Percentiles rank a stretch among this genome's conserved stretches.
phyloP scores from a whole-genome alignment of 352 stramenopile genomes.

The Phytophthora aleatoria region DNA sequence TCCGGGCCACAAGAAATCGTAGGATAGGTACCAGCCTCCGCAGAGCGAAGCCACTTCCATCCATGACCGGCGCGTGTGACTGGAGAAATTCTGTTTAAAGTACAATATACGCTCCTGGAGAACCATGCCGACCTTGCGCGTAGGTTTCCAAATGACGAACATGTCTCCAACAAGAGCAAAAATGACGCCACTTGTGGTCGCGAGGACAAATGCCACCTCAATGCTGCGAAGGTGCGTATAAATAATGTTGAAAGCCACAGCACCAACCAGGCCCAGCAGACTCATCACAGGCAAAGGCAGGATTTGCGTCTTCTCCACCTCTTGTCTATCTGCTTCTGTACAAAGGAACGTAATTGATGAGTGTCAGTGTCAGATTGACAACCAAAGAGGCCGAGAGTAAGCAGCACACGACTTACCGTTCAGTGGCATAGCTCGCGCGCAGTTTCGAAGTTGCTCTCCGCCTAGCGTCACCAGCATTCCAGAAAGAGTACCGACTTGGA shows the following conservation, averaged over 20 bases:
- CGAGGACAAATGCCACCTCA: constrained; percentile 81
- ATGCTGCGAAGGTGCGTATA: constrained; percentile 85
- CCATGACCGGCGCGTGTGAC: constrained; percentile 56
- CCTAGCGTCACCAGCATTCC: constrained; percentile 82
- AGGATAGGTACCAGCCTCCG: constrained; percentile 66
- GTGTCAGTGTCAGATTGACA: constrained; percentile 2
- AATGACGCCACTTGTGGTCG: constrained; percentile 74
- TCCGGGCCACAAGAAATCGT: constrained; percentile 66
- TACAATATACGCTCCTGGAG: constrained; percentile 81
- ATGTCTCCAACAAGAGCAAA: constrained; percentile 83
- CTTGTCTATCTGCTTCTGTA: constrained; percentile 45
- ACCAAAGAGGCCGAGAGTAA: not conserved
- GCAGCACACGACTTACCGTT: constrained; percentile 36
- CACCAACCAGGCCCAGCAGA: constrained; percentile 74
- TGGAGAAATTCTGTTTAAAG: constrained; percentile 60
- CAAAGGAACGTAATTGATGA: constrained; percentile 3
- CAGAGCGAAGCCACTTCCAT: constrained; percentile 63
- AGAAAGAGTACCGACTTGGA: constrained; percentile 84
- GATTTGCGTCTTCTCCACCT: constrained; percentile 68
- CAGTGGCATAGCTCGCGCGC: constrained; percentile 47
- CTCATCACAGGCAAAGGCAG: constrained; percentile 84
- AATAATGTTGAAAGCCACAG: constrained; percentile 88
- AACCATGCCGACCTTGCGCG: constrained; percentile 76
- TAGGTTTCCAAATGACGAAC: constrained; percentile 87
- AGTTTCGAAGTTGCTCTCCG: constrained; percentile 74